Conservation (phyloP, 2,329 filamentous ascomycete genomes). For the Gremmenia infestans region DNA sequence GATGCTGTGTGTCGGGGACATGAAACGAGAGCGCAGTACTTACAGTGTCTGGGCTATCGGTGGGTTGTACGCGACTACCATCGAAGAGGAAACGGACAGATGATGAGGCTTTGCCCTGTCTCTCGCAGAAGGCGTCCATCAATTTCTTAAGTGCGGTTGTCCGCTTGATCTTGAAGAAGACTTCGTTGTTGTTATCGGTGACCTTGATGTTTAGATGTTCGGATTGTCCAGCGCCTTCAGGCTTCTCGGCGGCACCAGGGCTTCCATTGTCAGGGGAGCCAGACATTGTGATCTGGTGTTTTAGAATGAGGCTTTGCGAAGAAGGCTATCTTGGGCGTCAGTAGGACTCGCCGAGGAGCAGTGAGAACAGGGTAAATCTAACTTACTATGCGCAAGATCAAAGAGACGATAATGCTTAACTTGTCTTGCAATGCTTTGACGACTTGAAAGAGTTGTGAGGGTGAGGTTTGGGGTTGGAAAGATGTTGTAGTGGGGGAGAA, state of each 20-base stretch:
- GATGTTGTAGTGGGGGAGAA: slow-evolving; percentile 6
- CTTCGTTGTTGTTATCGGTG: slow-evolving; percentile 98
- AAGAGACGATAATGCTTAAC: background rate
- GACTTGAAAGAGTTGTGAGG: background rate
- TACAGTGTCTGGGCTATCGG: slow-evolving; percentile 89
- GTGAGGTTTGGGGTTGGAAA: background rate
- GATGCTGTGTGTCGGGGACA: background rate
- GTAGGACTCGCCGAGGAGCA: background rate
- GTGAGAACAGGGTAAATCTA: background rate
- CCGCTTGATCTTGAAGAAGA: slow-evolving; percentile 99
- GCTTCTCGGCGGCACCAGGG: slow-evolving; percentile 35
- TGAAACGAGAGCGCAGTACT: slow-evolving; percentile 32
- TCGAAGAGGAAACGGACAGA: slow-evolving; percentile 96
- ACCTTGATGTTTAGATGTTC: slow-evolving; percentile 99
- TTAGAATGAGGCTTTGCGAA: slow-evolving; percentile 5
- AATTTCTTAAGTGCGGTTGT: slow-evolving; percentile 94
- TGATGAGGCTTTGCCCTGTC: slow-evolving; percentile 79
- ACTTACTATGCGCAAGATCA: slow-evolving; percentile 3
- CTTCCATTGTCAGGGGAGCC: slow-evolving; percentile 42
- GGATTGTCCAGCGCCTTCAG: slow-evolving; percentile 33
- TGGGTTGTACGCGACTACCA: slow-evolving; percentile 83
- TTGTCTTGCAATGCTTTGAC: background rate
- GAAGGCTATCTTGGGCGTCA: slow-evolving; percentile 16
- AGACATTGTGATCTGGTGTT: slow-evolving; percentile 21
- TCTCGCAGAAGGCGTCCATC: slow-evolving; percentile 96